These are phyloP conservation scores for Acarospora socialis DNA, from an alignment of 2,329 filamentous ascomycete genomes.

Conservation along the genomic window DNA sequence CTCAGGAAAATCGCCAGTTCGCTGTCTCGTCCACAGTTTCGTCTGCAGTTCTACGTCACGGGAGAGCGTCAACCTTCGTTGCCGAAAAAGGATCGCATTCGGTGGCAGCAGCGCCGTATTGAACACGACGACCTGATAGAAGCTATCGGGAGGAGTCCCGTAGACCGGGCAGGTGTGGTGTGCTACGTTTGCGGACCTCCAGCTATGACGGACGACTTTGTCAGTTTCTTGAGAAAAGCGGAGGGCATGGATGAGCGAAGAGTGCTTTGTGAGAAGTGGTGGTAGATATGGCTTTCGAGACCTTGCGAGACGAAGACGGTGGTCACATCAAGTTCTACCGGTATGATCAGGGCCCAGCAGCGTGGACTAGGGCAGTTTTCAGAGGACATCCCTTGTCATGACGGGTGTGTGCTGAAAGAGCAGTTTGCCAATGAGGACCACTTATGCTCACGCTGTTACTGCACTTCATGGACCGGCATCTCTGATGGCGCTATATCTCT, in stretches of 20 bases:
- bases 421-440: too few species aligned
- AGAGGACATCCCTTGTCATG: too few species aligned
- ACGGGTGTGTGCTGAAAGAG: too few species aligned
- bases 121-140: constrained; percentile 22
- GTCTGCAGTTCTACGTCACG: constrained; percentile 22
- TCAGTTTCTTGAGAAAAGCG: constrained; percentile 25
- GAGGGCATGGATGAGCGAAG: constrained; percentile 32
- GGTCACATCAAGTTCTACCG: too few species aligned
- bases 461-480: too few species aligned
- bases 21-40: constrained; percentile 17
- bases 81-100: constrained; percentile 2
- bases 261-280: constrained; percentile 51
- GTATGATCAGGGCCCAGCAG: too few species aligned
- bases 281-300: too few species aligned
- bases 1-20: constrained; percentile 25
- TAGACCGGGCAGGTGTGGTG: constrained; percentile 29
- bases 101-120: constrained; percentile 20
- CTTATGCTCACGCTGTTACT: too few species aligned
- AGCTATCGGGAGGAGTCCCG: constrained; percentile 19
- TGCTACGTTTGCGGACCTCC: constrained; percentile 57
- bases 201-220: constrained; percentile 53
- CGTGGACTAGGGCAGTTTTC: too few species aligned
- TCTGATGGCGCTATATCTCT: too few species aligned
- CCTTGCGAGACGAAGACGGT: too few species aligned
- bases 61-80: background rate